Conservation (phyloP, 225 moss, liverwort and hornwort genomes). For the Ulota crispa region DNA sequence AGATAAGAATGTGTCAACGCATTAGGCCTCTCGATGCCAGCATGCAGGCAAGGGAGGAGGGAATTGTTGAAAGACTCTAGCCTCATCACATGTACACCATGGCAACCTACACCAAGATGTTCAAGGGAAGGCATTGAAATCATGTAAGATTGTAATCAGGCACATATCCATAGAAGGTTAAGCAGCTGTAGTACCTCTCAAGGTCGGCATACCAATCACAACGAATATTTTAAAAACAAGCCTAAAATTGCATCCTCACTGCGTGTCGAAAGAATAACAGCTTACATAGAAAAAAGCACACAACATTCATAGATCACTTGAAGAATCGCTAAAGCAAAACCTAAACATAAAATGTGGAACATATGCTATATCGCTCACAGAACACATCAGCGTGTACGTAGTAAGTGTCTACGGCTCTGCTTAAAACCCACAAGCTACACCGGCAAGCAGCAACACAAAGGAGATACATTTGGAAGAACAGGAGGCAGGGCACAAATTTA, state of each 20-base stretch:
- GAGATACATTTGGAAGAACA: accelerated
- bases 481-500: background rate
- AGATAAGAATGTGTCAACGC: constrained; percentile 1
- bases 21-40: constrained; percentile 41
- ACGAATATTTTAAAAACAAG: constrained; percentile 52
- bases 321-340: background rate
- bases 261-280: background rate
- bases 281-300: background rate
- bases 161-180: background rate
- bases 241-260: background rate
- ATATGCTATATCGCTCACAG: too few relatives aligned
- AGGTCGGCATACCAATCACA: constrained; percentile 29
- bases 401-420: background rate
- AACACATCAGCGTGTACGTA: too few relatives aligned
- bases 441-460: accelerated
- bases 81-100: constrained; percentile 22
- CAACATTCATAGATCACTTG: background rate
- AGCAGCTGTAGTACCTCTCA: constrained; percentile 22
- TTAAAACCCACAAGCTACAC: too few relatives aligned
- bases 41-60: constrained; percentile 22
- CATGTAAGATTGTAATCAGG: background rate
- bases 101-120: constrained; percentile 21
- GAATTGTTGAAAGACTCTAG: constrained; percentile 40
- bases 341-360: too few relatives aligned
- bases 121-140: constrained; percentile 3